Percentiles rank a stretch among this genome's conserved stretches.
These are phyloP conservation scores for Gymnopus androsaceus DNA, from an alignment of 1,284 basidiomycete genomes.

Conservation along the genomic window DNA sequence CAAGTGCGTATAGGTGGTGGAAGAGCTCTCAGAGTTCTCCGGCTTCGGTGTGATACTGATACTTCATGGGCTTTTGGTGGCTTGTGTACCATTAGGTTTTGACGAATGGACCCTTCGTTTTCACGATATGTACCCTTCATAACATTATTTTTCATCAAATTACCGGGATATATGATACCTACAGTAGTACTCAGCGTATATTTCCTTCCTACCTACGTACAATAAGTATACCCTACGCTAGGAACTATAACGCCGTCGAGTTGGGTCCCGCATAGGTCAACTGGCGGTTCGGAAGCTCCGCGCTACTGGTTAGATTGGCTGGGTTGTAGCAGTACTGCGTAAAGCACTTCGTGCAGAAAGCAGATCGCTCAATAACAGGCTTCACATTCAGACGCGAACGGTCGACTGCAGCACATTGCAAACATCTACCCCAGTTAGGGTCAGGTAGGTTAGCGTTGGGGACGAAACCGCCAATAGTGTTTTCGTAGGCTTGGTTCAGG, in stretches of 20 bases:
- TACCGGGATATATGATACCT: no score
- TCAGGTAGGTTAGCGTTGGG: slow-evolving; percentile 26
- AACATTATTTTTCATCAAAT: no score
- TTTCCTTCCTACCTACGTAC: no score
- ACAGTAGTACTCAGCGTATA: no score
- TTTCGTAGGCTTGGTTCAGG: slow-evolving; percentile 41
- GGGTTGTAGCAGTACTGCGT: slow-evolving; percentile 56
- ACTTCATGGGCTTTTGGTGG: no score
- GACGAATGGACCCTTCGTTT: no score
- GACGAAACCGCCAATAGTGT: slow-evolving; percentile 39
- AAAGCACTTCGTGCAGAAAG: slow-evolving; percentile 49
- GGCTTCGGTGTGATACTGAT: no score
- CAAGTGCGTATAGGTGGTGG: slow-evolving; percentile 61
- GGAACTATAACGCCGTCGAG: neutral
- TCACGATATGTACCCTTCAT: no score
- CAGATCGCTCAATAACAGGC: slow-evolving; percentile 42
- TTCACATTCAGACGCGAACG: slow-evolving; percentile 37
- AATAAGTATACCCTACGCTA: no score
- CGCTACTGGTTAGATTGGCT: slow-evolving; percentile 41
- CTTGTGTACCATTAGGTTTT: no score
- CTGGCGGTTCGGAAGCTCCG: slow-evolving; percentile 45
- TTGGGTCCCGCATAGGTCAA: slow-evolving; percentile 35
- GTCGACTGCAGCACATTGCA: slow-evolving; percentile 48
- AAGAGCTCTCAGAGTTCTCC: no score
- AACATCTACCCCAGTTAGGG: slow-evolving; percentile 43